Percentiles rank a stretch among this genome's conserved stretches.
Conservation (phyloP, 2,329 filamentous ascomycete genomes). For the Orbilia ellipsospora region DNA sequence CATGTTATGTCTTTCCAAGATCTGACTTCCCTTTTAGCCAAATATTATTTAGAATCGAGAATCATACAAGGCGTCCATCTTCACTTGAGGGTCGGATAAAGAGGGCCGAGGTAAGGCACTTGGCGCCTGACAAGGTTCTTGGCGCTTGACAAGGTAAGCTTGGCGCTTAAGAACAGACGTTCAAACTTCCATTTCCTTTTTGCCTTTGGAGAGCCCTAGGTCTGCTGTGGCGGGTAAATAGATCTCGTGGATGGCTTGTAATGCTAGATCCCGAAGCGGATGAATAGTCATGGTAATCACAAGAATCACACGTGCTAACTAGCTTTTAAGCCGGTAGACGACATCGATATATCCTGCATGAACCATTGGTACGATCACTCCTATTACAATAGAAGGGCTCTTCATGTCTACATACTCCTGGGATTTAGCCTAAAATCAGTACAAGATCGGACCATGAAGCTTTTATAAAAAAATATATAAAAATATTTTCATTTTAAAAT, state of each 20-base stretch:
- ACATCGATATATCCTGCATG: slow-evolving; percentile 14
- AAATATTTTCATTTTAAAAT: slow-evolving; percentile 29
- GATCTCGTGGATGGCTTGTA: not conserved
- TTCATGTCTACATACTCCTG: not conserved
- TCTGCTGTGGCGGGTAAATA: slow-evolving; percentile 43
- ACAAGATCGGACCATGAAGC: slow-evolving; percentile 22
- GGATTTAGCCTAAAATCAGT: slow-evolving; percentile 42
- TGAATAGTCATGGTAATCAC: slow-evolving; percentile 7
- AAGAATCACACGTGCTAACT: slow-evolving; percentile 36
- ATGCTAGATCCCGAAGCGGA: not conserved
- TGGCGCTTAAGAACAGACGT: slow-evolving; percentile 6
- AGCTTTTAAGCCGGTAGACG: slow-evolving; percentile 38
- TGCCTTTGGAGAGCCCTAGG: not conserved
- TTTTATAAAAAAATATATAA: slow-evolving; percentile 16
- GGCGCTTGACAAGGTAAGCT: not conserved
- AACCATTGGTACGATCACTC: too few species aligned
- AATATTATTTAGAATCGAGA: slow-evolving; percentile 12
- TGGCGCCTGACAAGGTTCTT: slow-evolving; percentile 1
- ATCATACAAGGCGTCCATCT: not conserved
- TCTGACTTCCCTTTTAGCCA: slow-evolving; percentile 43
- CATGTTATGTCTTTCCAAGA: slow-evolving; percentile 12
- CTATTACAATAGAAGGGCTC: not conserved
- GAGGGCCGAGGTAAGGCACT: not conserved
- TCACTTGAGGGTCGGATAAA: slow-evolving; percentile 28
- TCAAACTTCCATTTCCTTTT: too few species aligned